Base-by-base conservation (phyloP, 768 basidiomycete species). In the Tulasnella sp. region DNA sequence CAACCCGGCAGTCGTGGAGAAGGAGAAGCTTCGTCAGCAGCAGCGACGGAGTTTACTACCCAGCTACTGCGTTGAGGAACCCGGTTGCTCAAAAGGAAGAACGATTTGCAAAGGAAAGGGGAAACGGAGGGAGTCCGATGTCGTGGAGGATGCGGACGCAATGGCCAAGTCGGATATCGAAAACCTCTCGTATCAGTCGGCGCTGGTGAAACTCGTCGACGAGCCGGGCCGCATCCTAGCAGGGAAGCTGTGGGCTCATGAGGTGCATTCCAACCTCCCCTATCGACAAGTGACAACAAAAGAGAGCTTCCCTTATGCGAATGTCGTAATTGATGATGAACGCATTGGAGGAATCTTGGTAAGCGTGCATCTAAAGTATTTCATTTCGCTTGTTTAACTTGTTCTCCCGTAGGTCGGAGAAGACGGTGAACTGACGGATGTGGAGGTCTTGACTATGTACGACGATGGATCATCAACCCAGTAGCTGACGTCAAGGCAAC, bases 261-360 rank as follows among this genome's bases (percentile, higher is more conserved):
- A 37, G 22, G 67, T 76, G 12, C 39, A 76, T 7, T 68, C 75
- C 19, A 25, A 38, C 15, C 67, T 76, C 4, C 75, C 75, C 12
- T 76, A 76, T 49, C 64, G 75, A 70, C 75, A 76, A 49, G 75
- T 76, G 25, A 76, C 75, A 8, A 68, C 75, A 9, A 76, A 67
- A 22, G 75, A 76, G 22, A 70, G 38, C 17, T 76, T 76, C 29
- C 39, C 67, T 1, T 76, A 70, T 40, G 75, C 75, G 22, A 76
- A 76, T 45, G 75, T 76, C 8, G 75, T 76, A 29, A 76, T 76
- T n/a, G 75, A 76, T 31, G 75, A 76, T 70, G 75, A 76, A 54
- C 75, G 75, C 6, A 76, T 76, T 68, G 75, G 75, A 39, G 75
- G 64, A 29, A 76, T 76, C 15, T 25, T 76, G 58, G 75, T 76